Conservation (phyloP, 345 rosid species). For the Murraya paniculata region DNA sequence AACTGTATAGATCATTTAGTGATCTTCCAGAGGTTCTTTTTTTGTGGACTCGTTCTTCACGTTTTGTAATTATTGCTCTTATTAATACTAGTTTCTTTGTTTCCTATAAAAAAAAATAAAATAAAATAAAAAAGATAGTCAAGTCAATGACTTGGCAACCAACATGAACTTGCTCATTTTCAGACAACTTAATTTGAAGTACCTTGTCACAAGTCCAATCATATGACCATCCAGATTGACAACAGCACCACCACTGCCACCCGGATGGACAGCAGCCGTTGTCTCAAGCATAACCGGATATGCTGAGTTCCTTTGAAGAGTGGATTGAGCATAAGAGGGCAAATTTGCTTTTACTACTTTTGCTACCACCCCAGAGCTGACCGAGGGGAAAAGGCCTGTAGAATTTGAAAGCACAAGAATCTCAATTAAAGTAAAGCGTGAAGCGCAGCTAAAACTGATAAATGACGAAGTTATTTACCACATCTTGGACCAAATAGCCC, state of each 20-base stretch:
- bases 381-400: slow-evolving; percentile 73
- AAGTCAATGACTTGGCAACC: not conserved
- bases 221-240: slow-evolving; percentile 68
- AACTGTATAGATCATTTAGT: no score
- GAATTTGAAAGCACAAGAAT: slow-evolving; percentile 10
- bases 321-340: slow-evolving; percentile 29
- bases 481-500: slow-evolving; percentile 88
- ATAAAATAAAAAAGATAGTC: not conserved
- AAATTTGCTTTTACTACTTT: slow-evolving; percentile 66
- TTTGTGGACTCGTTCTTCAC: no score
- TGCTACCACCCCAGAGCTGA: slow-evolving; percentile 77
- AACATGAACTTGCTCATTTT: not conserved
- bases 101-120: no score
- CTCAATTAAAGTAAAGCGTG: slow-evolving; percentile 3
- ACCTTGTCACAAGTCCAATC: slow-evolving; percentile 97
- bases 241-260: slow-evolving; percentile 95
- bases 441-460: slow-evolving; percentile 11
- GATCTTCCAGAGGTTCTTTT: no score
- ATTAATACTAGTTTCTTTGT: no score
- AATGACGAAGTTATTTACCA: slow-evolving; percentile 42
- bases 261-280: slow-evolving; percentile 94
- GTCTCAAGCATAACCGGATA: slow-evolving; percentile 92
- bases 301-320: slow-evolving; percentile 23
- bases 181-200: not conserved
- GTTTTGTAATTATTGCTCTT: no score